Evolutionary conservation across 2,329 filamentous ascomycete species (phyloP), one percentile per base, ranked within the genome.

Genomic region (Sporothrix humicola): DNA sequence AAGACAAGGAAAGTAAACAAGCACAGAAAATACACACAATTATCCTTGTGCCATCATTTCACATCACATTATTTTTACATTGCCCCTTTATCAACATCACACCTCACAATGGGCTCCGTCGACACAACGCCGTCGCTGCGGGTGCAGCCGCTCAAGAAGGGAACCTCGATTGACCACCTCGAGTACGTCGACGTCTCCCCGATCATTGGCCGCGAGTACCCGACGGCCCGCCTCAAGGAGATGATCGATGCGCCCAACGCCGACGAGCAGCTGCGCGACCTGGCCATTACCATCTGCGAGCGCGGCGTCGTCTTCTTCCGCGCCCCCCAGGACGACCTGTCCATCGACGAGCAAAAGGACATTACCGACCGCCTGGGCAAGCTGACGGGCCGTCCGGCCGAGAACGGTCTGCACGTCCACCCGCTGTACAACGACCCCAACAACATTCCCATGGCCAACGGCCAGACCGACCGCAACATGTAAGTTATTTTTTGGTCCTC

Each of bases 261-360:
- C 0, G 88, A 91, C 59, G 85, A 87, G 44, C 79, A 89, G 3
- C 80, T 91, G 26, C 85, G 86, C 1, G 89, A 91, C 76, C 82
- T 92, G 0, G 89, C 87, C 20, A 87, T 91, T 71, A 89, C 87
- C 0, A 66, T 87, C 77, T 86, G 84, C 1, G 80, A 85, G 72
- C 79, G 85, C 17, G 85, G 85, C 31, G 85, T 87, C 3, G 83
- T 87, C 4, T 86, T 87, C 78, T 82, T 87, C 70, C 83, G 85
- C 13, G 79, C 84, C 59, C 3, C 61, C 3, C 85, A 87, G 74
- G 82, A 86, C 76, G 72, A 80, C 48, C 44, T 74, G 0, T 72
- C 72, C 23, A 48, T 75, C 42, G 56, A 74, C 12, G 65, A 73
- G 12, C 75, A 75, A 44, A 75, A 74, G 61, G 71, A 73, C 66